These are phyloP conservation scores for Henckelia pumila DNA, from an alignment of 257 asterid genomes.

Conservation along the genomic window DNA sequence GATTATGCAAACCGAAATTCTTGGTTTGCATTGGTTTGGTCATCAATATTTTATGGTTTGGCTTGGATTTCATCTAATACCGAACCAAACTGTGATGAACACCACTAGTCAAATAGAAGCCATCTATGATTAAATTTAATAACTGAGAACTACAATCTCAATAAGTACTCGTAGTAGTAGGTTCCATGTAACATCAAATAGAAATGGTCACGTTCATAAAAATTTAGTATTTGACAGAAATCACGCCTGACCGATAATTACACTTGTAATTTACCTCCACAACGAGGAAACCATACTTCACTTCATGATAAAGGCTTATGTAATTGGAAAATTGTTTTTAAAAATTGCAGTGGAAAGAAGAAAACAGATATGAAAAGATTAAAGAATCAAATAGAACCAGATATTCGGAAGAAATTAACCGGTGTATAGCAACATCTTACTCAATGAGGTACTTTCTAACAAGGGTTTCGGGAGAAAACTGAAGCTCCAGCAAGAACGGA, in stretches of 20 bases:
- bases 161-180: background rate
- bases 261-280: background rate
- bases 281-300: background rate
- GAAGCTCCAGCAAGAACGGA: conserved; percentile 79
- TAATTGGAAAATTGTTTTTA: background rate
- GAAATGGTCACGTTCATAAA: background rate
- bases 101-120: too few relatives aligned
- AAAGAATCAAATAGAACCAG: conserved; percentile 8
- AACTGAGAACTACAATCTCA: too few relatives aligned
- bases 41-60: too few relatives aligned
- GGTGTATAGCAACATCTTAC: conserved; percentile 35
- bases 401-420: background rate
- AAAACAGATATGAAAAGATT: background rate
- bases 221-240: background rate
- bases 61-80: too few relatives aligned
- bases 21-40: too few relatives aligned
- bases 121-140: too few relatives aligned
- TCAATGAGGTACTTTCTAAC: conserved; percentile 75
- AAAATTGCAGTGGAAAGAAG: background rate
- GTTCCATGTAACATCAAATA: background rate
- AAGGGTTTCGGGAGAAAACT: conserved; percentile 82
- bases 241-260: background rate
- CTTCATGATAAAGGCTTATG: background rate
- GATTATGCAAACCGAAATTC: too few relatives aligned
- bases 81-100: too few relatives aligned